These are phyloP conservation scores for Penicillium sp. DNA, from an alignment of 2,329 filamentous ascomycete species.

Conservation along the genomic window DNA sequence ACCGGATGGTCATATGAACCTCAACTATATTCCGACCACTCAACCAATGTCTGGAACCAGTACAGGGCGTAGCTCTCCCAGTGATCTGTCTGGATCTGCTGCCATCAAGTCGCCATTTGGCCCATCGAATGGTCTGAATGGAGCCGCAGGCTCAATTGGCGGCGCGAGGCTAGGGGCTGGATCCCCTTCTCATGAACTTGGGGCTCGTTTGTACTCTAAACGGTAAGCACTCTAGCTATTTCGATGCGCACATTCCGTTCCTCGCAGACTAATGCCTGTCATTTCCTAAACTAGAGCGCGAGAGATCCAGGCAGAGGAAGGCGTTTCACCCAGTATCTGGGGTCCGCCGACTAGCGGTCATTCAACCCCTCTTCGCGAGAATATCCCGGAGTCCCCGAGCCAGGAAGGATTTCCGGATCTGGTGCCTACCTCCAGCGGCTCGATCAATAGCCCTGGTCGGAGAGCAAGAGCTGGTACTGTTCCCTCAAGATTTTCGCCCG, in stretches of 20 bases:
- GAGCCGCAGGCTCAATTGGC: conserved; percentile 48
- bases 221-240: too few species aligned
- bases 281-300: too few species aligned
- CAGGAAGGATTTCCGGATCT: conserved; percentile 89
- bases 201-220: conserved; percentile 76
- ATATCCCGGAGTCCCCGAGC: conserved; percentile 90
- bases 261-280: too few species aligned
- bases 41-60: conserved; percentile 70
- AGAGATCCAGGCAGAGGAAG: conserved; percentile 95
- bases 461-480: conserved; percentile 87
- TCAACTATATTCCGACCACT: conserved; percentile 65
- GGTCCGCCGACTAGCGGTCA: conserved; percentile 92
- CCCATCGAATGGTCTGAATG: too few species aligned
- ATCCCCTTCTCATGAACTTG: conserved; percentile 90
- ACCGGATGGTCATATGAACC: conserved; percentile 71
- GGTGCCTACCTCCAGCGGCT: conserved; percentile 59
- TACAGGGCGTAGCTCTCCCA: conserved; percentile 69
- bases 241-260: too few species aligned
- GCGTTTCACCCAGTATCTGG: conserved; percentile 71
- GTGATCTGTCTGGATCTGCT: conserved; percentile 62
- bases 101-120: too few species aligned
- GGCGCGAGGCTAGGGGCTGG: conserved; percentile 71
- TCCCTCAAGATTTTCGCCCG: conserved; percentile 84
- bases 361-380: conserved; percentile 90
- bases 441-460: conserved; percentile 57